Evolutionary conservation across 2,329 filamentous ascomycete genomes (phyloP), one percentile per base, ranked within the genome.

Genomic region (Pseudogymnoascus sp.): DNA sequence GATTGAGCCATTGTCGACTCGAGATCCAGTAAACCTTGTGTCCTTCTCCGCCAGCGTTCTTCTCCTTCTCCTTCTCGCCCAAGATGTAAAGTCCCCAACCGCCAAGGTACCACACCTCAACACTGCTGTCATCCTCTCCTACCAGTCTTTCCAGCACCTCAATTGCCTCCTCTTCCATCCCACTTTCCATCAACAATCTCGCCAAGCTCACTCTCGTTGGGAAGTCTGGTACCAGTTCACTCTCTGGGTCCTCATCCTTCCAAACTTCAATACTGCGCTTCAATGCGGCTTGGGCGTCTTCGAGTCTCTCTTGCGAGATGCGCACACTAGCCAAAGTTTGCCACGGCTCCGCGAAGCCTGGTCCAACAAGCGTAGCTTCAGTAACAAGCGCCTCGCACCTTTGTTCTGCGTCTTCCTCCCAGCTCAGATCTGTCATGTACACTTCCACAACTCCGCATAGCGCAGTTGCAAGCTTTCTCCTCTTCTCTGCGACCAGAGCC

Each of bases 371-470:
- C 62, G 94, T 87, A 27, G 94, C 94, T 78, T 99, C 92, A 5
- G 92, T 96, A 66, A 97, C 85, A 63, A 96, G 85, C 4, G 84
- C 79, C 76, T 99, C 93, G 78, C 95, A 99, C 68, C 88, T 84
- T 67, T 84, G 79, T 78, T 99, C 94, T 4, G 93, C 94, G 71
- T 97, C 92, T 60, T 87, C 85, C 76, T 97, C 92, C 91, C 84
- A 94, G 70, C 90, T 94, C 69, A 97, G 78, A 78, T 99, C 94
- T 9, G 94, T 99, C 94, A 99, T 99, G 80, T 97, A 99, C 59
- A 99, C 91, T 78, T 99, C 94, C 5, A 91, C 87, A 64, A 97
- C 91, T 29, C 90, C 91, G 75, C 95, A 99, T 36, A 99, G 82
- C n/a, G 92, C 91, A 68, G 91, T 91, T 2, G 92, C 91, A 36